Conservation (phyloP, 1,284 basidiomycete species). For the Cutaneotrichosporon mucoides region DNA sequence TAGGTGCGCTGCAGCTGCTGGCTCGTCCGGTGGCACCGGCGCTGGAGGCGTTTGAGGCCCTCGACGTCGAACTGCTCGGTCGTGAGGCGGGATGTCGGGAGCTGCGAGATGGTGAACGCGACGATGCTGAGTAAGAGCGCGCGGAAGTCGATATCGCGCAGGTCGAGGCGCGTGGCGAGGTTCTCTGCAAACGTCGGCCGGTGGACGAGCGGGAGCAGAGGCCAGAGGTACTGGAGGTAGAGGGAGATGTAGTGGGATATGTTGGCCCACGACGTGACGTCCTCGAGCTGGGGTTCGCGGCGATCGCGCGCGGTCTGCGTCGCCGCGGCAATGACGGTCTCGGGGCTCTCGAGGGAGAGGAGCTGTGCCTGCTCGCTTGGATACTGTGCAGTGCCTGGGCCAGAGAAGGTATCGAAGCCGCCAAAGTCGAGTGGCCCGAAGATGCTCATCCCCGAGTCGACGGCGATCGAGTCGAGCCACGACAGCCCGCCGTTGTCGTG, state of each 20-base stretch:
- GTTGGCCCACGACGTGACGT: conserved; percentile 45
- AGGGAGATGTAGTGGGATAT: conserved; percentile 46
- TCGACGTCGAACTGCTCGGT: conserved; percentile 45
- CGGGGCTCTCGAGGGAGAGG: conserved; percentile 35
- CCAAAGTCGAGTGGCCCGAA: conserved; percentile 7
- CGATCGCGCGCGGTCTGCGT: background rate
- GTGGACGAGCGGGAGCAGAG: conserved; percentile 46
- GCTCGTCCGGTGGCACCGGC: conserved; percentile 43
- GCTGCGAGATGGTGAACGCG: conserved; percentile 47
- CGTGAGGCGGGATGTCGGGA: conserved; percentile 42
- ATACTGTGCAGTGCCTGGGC: conserved; percentile 13
- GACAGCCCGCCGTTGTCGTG: conserved; percentile 18
- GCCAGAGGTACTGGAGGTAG: conserved; percentile 46
- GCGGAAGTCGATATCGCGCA: conserved; percentile 44
- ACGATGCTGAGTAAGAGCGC: conserved; percentile 47
- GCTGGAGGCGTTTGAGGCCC: conserved; percentile 43
- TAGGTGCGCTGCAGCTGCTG: conserved; percentile 43
- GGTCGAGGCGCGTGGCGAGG: conserved; percentile 43
- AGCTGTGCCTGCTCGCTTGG: conserved; percentile 40
- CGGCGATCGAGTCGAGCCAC: conserved; percentile 25
- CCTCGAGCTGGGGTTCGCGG: conserved; percentile 41
- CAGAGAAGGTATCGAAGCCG: conserved; percentile 12
- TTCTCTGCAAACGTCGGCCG: conserved; percentile 47
- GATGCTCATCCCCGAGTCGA: conserved; percentile 14
- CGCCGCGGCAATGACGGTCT: conserved; percentile 15